Evolutionary conservation across 805 yeast species (phyloP), one percentile per base, ranked within the genome.

Genomic region (Suhomyces sp.): DNA sequence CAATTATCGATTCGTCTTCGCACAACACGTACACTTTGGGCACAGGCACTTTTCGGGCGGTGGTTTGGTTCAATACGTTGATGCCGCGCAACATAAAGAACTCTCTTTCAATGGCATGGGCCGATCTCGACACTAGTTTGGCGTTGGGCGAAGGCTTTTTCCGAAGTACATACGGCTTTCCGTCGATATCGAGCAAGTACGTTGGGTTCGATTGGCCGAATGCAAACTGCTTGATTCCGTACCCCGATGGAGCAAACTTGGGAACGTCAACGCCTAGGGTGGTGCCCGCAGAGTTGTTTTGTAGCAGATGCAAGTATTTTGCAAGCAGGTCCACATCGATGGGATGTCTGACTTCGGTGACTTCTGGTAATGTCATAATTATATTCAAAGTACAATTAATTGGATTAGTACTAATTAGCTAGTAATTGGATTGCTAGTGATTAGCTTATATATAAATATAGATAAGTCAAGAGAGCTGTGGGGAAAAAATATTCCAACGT

Each of bases 131-230:
- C 15, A 82, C 77, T 46, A 84, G 68, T 52, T 77, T 70, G 35
- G 71, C 71, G 56, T 79, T 80, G 2, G 79, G 65, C 6, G 78
- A 72, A 0, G 88, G 88, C 60, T 84, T 84, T 57, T 83, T 72
- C 52, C 88, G 69, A 48, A 84, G 70, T 2, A 83, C 87, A 50
- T 73, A 76, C 41, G 71, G 67, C 27, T 62, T 66, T 6, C 57
- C 61, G 5, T 55, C 55, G 56, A 81, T 85, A 2, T 62, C 66
- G 24, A 83, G 51, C 27, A 80, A 73, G 60, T 82, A 84, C 1
- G 87, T 82, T 10, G 88, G 88, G 60, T 84, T 84, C 1, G 85
- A 79, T 63, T 84, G 88, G 13, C 88, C 88, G 62, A 79, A 82
- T 26, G 74, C 74, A 67, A 84, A 84, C 64, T 84, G 88, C 54